These are phyloP conservation scores for Cladophialophora bantiana DNA, from an alignment of 2,329 filamentous ascomycete genomes.

Conservation along the genomic window DNA sequence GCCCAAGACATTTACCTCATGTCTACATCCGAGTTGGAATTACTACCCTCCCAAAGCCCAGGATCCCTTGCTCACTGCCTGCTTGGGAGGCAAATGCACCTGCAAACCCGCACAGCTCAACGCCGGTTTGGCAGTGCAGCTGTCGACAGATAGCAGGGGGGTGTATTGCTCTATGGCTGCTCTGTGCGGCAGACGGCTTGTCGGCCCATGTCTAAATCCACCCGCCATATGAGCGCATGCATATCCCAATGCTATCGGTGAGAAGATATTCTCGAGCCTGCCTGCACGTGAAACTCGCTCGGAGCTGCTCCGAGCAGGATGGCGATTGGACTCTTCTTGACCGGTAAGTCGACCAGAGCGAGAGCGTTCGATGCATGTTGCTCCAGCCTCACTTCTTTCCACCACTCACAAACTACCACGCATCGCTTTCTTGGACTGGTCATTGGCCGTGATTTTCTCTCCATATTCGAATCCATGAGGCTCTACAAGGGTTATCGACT, in stretches of 20 bases:
- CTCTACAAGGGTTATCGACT: slow-evolving; percentile 1
- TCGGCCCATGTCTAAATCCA: background rate
- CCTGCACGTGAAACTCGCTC: background rate
- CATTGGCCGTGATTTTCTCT: background rate
- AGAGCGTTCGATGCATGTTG: background rate
- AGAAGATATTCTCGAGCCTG: background rate
- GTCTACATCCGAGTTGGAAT: background rate
- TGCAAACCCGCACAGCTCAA: background rate
- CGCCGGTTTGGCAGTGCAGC: background rate
- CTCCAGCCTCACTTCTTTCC: slow-evolving; percentile 8
- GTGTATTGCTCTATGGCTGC: background rate
- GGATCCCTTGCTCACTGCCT: background rate
- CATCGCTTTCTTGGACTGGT: background rate
- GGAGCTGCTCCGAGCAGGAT: background rate
- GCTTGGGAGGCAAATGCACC: background rate
- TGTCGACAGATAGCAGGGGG: background rate
- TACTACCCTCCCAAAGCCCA: background rate
- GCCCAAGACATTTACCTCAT: background rate
- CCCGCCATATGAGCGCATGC: background rate
- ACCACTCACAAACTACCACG: slow-evolving; percentile 10
- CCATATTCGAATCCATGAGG: slow-evolving; percentile 1
- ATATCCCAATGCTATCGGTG: background rate
- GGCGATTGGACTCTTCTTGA: background rate
- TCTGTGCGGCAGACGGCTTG: background rate
- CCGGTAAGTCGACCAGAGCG: background rate